Base-by-base conservation (phyloP, 805 yeast genomes). In the Pichia eremophila region DNA sequence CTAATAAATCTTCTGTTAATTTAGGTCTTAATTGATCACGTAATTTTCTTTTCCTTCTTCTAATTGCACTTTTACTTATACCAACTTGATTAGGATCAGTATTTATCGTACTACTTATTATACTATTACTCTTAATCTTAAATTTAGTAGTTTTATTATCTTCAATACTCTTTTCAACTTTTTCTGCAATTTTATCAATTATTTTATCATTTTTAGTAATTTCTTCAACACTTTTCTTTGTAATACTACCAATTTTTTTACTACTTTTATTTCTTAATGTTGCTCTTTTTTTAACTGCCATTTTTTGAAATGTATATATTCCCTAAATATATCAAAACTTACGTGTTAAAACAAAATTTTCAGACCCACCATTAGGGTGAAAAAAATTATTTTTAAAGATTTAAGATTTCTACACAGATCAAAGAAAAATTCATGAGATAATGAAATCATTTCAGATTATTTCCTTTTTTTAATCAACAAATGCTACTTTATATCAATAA, bases 21-120 rank as follows among this genome's bases (percentile, higher is more conserved):
- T 79, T 74, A 5, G 90, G 87, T 55, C 76, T 77, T 50, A 85
- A 66, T 54, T 81, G 77, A 48, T 83, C 84, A 55, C 74, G 76
- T 43, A 72, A 69, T 53, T 76, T 70, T 53, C 85, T 77, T 56
- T 81, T 81, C 54, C 87, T 73, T 62, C 82, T 72, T 58, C 87
- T 73, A 4, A 74, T 51, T 0, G 88, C 69, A 7, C 87, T 79
- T 59, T 84, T 85, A 19, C 88, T 80, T 40, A 85, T 71, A 22
- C 77, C 75, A 17, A 70, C 68, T 41, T 59, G 58, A 3, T 51
- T 49, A 57, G 57, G 70, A 57, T 48, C 71, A 58, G 41, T 43
- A 5, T 8, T n/a, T 17, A 19, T 27, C 18, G 39, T 22, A 17
- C 36, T 46, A 15, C 12, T 28, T 22, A 27, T 31, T 12, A 41